Conservation (phyloP, 202 grass and related monocot genomes). For the Cymbopogon flexuosus region DNA sequence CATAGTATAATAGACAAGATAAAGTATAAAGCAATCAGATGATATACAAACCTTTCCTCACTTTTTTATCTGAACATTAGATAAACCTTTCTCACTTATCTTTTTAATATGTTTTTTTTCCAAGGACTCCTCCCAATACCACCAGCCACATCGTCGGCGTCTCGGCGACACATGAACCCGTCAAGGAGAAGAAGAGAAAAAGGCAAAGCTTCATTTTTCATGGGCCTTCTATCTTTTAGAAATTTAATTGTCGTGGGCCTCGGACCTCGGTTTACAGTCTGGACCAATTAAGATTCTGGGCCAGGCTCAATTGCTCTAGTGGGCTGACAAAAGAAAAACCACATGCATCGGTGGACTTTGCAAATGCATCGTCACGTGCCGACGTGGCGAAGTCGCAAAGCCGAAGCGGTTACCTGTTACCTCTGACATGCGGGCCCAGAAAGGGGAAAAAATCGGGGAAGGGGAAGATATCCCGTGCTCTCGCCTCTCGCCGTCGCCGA, state of each 20-base stretch:
- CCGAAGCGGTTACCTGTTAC: no score
- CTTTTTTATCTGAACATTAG: not conserved
- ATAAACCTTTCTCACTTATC: not conserved
- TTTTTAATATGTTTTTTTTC: not conserved
- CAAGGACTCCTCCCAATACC: no score
- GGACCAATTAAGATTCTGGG: not conserved
- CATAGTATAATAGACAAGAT: not conserved
- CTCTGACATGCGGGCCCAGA: not conserved
- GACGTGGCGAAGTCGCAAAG: not conserved
- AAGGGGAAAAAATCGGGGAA: not conserved
- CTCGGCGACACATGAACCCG: not conserved
- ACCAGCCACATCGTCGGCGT: not conserved
- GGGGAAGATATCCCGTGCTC: conserved; percentile 3
- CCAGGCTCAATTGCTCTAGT: not conserved
- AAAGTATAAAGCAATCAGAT: not conserved
- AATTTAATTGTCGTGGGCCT: not conserved
- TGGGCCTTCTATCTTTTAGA: not conserved
- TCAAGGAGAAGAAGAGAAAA: not conserved
- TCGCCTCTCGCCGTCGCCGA: not conserved
- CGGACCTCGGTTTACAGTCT: no score
- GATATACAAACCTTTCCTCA: not conserved
- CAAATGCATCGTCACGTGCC: no score
- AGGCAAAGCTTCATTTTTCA: not conserved
- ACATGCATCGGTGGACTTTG: no score
- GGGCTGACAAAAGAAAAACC: no score